Base-by-base conservation (phyloP, 2,329 filamentous ascomycete genomes). In the Scedosporium dehoogii region DNA sequence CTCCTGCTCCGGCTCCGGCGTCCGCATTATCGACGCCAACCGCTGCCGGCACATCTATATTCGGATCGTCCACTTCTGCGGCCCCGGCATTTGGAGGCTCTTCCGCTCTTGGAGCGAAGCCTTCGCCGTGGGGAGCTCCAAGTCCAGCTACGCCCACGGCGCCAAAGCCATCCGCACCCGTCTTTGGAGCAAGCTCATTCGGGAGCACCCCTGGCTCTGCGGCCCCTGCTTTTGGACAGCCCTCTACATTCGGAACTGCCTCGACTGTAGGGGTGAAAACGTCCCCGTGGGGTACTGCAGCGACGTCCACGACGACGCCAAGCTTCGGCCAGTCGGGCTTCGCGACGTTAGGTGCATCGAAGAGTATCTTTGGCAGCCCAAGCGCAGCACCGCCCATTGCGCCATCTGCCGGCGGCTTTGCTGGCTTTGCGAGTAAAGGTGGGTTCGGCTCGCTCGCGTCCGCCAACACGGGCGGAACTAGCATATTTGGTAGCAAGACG, bases 281-380 rank as follows among this genome's bases (percentile, higher is more conserved):
- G 2, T 86, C 84, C 4, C 82, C 81, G 10, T 87, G 84, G 84
- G 77, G 75, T 3, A 68, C 71, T 1, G 70, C 14, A 65, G 69
- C 3, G 63, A 66, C n/a, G 59, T 70, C 6, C 33, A 61, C 59
- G 21, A 53, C 59, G 3, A 62, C 73, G 3, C 75, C 81, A 18
- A 74, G 80, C 1, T 86, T 87, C 70, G 84, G 84, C 1, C 82
- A 85, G 68, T 71, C 79, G 6, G 76, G 78, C 14, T 66, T 66
- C 63, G 62, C 62, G 1, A 23, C 46, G 10, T 23, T 62, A 18
- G 60, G 60, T n/a, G n/a, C 60, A 2, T 18, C 70, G 9, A 74
- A 73, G 58, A 75, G 72, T 59, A 70, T 75, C 1, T 81, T 81
- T 65, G 75, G 73, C 3, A 70, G 71, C 61, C 58, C 62, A 5